phyloP scores from a whole-genome alignment of 495 filamentous ascomycete species.

The Hyaloscypha finlandica region DNA sequence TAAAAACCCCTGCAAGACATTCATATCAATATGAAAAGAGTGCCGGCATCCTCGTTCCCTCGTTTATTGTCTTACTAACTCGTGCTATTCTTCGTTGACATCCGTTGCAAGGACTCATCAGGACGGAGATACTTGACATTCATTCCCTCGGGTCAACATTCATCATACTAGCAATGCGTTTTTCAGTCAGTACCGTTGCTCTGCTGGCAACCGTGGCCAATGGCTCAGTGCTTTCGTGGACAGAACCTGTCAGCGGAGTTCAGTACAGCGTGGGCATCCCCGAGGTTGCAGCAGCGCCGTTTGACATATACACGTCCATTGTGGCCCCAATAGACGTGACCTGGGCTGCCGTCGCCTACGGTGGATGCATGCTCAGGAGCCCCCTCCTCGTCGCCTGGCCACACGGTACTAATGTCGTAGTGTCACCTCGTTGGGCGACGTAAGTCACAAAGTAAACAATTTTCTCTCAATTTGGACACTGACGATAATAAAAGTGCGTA shows the following conservation, averaged over 20 bases:
- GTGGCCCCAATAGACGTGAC: conserved; percentile 33
- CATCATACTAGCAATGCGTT: background rate
- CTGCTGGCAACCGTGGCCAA: conserved; percentile 26
- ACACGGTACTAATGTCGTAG: conserved; percentile 37
- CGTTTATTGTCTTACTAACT: background rate
- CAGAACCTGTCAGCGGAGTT: conserved; percentile 17
- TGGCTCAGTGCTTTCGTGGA: conserved; percentile 27
- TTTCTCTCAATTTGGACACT: too few relatives aligned
- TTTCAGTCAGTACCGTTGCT: conserved; percentile 8
- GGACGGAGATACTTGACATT: background rate
- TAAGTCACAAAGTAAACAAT: conserved; percentile 15
- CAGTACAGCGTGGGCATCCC: conserved; percentile 19
- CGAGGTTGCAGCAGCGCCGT: conserved; percentile 15
- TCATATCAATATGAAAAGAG: background rate
- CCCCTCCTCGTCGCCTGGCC: conserved; percentile 43
- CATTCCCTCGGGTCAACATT: background rate
- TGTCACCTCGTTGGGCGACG: conserved; percentile 38
- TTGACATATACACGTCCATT: conserved; percentile 22
- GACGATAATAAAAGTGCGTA: conserved; percentile 13
- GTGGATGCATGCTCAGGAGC: conserved; percentile 40
- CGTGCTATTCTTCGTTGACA: background rate
- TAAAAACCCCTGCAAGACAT: too few relatives aligned
- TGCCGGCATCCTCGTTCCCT: background rate
- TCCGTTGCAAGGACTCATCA: background rate
- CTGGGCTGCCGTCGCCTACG: conserved; percentile 34